Conservation (phyloP, 2,329 filamentous ascomycete species). For the Elsinoe ampelina region DNA sequence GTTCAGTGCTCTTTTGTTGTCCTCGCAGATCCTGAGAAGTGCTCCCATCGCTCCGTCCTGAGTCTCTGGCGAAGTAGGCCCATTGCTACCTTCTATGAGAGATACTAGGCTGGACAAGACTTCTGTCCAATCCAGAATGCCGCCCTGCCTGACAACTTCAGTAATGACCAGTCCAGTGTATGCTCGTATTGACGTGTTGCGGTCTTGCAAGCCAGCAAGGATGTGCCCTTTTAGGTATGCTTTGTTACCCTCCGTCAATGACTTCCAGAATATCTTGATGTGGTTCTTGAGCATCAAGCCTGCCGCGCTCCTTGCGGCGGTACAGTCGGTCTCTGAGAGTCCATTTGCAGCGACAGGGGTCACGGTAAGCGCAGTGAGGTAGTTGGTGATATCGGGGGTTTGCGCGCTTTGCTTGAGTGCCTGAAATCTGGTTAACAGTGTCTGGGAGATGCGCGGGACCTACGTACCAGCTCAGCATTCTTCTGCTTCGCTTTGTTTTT, state of each 20-base stretch:
- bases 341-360: conserved; percentile 53
- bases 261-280: conserved; percentile 64
- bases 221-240: conserved; percentile 71
- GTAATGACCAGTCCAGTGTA: conserved; percentile 91
- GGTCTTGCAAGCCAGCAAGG: conserved; percentile 70
- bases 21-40: conserved; percentile 90
- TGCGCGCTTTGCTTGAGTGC: conserved; percentile 85
- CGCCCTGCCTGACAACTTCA: conserved; percentile 75
- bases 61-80: conserved; percentile 58
- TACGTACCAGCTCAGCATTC: conserved; percentile 73
- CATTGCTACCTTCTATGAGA: conserved; percentile 63
- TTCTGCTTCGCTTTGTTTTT: conserved; percentile 73
- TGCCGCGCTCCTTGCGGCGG: conserved; percentile 73
- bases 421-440: conserved; percentile 38
- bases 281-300: conserved; percentile 96
- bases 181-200: conserved; percentile 70
- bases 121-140: conserved; percentile 84
- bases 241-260: conserved; percentile 64
- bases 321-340: conserved; percentile 53
- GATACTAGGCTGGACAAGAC: conserved; percentile 73
- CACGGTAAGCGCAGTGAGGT: conserved; percentile 84
- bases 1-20: conserved; percentile 79
- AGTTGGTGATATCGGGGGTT: conserved; percentile 93
- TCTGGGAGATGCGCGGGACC: not conserved
- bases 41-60: conserved; percentile 94